Evolutionary conservation across 352 stramenopile species (phyloP).

Genomic region (Pythium chondricola): DNA sequence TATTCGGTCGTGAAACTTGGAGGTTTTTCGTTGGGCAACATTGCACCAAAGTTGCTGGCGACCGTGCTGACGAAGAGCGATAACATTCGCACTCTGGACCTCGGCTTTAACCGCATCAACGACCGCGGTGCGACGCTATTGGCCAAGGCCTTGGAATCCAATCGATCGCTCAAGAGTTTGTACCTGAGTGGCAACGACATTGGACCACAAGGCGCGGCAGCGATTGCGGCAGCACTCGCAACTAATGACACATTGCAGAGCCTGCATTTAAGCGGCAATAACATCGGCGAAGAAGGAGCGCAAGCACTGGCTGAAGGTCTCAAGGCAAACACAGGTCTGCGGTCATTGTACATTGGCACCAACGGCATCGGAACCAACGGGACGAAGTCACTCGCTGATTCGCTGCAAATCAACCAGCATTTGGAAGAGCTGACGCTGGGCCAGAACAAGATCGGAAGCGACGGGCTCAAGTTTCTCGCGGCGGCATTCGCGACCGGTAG

Average conservation of each 20-base stretch:
- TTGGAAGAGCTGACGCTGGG: slow-evolving; percentile 70
- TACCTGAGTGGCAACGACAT: slow-evolving; percentile 84
- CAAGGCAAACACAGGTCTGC: slow-evolving; percentile 38
- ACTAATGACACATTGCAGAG: slow-evolving; percentile 53
- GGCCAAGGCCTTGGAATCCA: slow-evolving; percentile 47
- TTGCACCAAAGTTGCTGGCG: slow-evolving; percentile 46
- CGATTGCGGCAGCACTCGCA: slow-evolving; percentile 40
- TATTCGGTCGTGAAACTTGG: slow-evolving; percentile 70
- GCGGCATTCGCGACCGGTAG: slow-evolving; percentile 44
- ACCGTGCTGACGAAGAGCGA: slow-evolving; percentile 38
- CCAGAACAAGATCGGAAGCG: slow-evolving; percentile 68
- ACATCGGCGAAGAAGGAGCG: slow-evolving; percentile 73
- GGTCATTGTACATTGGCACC: slow-evolving; percentile 69
- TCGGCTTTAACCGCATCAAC: slow-evolving; percentile 79
- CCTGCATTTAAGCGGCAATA: slow-evolving; percentile 78
- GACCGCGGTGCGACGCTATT: slow-evolving; percentile 55
- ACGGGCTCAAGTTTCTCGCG: slow-evolving; percentile 51
- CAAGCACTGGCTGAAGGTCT: slow-evolving; percentile 44
- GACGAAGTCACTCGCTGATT: slow-evolving; percentile 49
- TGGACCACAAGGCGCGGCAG: slow-evolving; percentile 37
- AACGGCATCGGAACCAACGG: slow-evolving; percentile 70
- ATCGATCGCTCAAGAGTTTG: slow-evolving; percentile 58
- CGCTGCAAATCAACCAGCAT: slow-evolving; percentile 46
- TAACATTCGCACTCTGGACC: slow-evolving; percentile 55
- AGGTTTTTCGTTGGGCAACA: slow-evolving; percentile 72